Percentiles rank a stretch among this genome's conserved stretches.
These are phyloP conservation scores for Aspergillus ellipticus DNA, from an alignment of 495 filamentous ascomycete genomes.

Conservation along the genomic window DNA sequence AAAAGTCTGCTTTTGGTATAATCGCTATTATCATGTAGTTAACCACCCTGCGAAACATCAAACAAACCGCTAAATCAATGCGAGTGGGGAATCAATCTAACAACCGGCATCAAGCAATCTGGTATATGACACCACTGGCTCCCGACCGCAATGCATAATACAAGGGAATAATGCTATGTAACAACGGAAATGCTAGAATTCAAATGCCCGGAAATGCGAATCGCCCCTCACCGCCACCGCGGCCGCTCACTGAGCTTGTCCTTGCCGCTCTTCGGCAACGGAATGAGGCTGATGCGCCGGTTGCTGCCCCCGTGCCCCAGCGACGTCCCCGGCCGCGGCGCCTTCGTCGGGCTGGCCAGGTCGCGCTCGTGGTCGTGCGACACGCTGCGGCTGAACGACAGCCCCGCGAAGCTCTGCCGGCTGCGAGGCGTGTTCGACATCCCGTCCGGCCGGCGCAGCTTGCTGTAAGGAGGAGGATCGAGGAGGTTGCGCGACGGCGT, in stretches of 20 bases:
- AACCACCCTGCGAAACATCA: conserved; percentile 2
- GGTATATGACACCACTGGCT: conserved; percentile 14
- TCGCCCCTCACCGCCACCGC: conserved; percentile 29
- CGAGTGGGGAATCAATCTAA: conserved; percentile 29
- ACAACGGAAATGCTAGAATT: conserved; percentile 1
- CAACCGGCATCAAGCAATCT: conserved; percentile 16
- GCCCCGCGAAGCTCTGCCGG: conserved; percentile 41
- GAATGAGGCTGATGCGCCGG: conserved; percentile 49
- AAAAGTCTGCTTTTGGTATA: no score
- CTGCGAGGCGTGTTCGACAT: conserved; percentile 35
- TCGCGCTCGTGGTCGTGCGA: conserved; percentile 23
- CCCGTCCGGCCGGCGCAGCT: conserved; percentile 30
- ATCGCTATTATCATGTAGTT: background rate
- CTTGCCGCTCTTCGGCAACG: conserved; percentile 36
- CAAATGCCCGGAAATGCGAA: conserved; percentile 1
- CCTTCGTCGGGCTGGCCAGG: conserved; percentile 32
- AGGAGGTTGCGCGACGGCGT: conserved; percentile 28
- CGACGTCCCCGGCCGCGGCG: conserved; percentile 40
- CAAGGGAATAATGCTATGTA: conserved; percentile 13
- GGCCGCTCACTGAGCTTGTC: conserved; percentile 36
- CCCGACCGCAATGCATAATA: conserved; percentile 19
- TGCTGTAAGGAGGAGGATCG: conserved; percentile 41
- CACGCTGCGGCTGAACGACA: conserved; percentile 35
- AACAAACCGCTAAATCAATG: conserved; percentile 16
- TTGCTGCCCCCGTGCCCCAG: conserved; percentile 40